phyloP scores from a whole-genome alignment of 2,329 filamentous ascomycete species.

The Onygena corvina region DNA sequence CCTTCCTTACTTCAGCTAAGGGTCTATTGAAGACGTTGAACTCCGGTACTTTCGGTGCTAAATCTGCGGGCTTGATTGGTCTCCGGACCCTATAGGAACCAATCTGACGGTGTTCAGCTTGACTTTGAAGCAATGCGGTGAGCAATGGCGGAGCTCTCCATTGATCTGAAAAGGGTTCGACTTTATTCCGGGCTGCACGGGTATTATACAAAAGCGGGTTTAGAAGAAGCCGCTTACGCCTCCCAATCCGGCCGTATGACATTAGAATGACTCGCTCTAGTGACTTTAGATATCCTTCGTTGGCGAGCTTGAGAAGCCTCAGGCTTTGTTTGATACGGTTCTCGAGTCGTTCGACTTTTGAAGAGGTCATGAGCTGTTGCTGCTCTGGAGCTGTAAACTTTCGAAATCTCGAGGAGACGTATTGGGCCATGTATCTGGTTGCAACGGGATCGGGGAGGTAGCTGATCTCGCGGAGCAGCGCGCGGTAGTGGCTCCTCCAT shows the following conservation, averaged over 20 bases:
- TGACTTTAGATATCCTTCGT: slow-evolving; percentile 41
- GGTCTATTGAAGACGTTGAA: slow-evolving; percentile 29
- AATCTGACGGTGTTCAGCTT: slow-evolving; percentile 16
- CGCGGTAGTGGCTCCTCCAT: slow-evolving; percentile 41
- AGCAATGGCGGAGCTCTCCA: slow-evolving; percentile 11
- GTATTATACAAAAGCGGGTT: slow-evolving; percentile 14
- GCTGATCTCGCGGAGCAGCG: slow-evolving; percentile 46
- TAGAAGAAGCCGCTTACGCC: slow-evolving; percentile 40
- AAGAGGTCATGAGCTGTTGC: not conserved
- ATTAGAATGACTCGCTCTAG: slow-evolving; percentile 42
- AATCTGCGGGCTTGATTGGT: slow-evolving; percentile 8
- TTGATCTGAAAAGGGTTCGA: slow-evolving; percentile 9
- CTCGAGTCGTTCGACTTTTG: slow-evolving; percentile 13
- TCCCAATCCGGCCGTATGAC: slow-evolving; percentile 48
- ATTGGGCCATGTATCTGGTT: slow-evolving; percentile 38
- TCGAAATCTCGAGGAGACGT: slow-evolving; percentile 41
- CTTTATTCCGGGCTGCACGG: slow-evolving; percentile 11
- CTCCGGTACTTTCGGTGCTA: slow-evolving; percentile 24
- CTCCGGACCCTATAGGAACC: slow-evolving; percentile 18
- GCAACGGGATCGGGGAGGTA: slow-evolving; percentile 50
- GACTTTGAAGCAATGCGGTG: slow-evolving; percentile 7
- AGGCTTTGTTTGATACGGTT: slow-evolving; percentile 29
- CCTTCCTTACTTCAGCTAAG: slow-evolving; percentile 23
- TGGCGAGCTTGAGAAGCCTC: slow-evolving; percentile 40
- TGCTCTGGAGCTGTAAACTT: slow-evolving; percentile 21